Base-by-base conservation (phyloP, 768 basidiomycete genomes). In the Russula brevipes region DNA sequence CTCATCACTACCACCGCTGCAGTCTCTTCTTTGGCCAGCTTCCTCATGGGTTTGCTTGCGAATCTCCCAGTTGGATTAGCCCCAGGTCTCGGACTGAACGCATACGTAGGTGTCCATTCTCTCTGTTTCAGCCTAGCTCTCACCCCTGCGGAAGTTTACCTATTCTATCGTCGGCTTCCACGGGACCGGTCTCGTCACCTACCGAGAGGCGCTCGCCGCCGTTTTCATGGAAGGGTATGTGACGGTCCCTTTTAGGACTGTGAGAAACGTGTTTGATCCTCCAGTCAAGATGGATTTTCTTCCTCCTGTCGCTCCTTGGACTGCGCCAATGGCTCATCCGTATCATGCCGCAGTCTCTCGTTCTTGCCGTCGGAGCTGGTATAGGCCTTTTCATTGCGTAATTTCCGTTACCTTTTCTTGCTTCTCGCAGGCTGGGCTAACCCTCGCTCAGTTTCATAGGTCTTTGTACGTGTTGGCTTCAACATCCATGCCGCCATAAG, bases 51-150 rank as follows among this genome's bases (percentile, higher is more conserved):
- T 51, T 75, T 86, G 14, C 72, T 92, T 30, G 92, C 89, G 44
- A 94, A 94, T 71, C 77, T 94, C n/a, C 92, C 92, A 2, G 83
- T 94, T n/a, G 90, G 87, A 36, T 82, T 94, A 74, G 91, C 91
- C 2, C 91, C 91, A 24, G 92, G 92, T 62, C 79, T 94, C 63
- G 91, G 91, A 58, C 75, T 92, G 31, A 90, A 90, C 66, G 88
- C 89, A 45, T 91, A 90, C 68, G 89, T 89, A 72, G 65, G 86
- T 72, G 35, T 35, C 57, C 52, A 47, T 51, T 60, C 12, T 54
- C 41, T 46, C 52, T 17, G 0, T 19, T 36, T 54, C 36, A 38
- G 35, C 39, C 11, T 1, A 24, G 5, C 3, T 39, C 57, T 38
- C 51, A 56, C 49, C 8, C 9, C 5, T n/a, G 41, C 52, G 16